Evolutionary conservation across 2,329 filamentous ascomycete genomes (phyloP).

Genomic region (Fusarium sp.): DNA sequence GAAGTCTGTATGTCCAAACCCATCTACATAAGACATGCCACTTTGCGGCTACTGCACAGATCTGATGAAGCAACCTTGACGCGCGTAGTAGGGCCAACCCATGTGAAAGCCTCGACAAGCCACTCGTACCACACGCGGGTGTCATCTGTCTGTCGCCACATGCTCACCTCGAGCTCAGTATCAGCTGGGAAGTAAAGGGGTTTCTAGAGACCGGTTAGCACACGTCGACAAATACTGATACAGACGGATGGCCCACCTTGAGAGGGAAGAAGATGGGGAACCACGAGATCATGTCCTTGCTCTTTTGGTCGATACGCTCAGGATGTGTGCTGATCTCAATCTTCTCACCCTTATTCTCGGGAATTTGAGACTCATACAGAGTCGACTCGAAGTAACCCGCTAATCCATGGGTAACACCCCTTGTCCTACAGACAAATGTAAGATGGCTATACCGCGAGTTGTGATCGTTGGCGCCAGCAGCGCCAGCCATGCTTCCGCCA

Average conservation of each 20-base stretch:
- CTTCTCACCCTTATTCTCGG: conserved; percentile 58
- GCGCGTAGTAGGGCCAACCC: conserved; percentile 69
- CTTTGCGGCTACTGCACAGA: conserved; percentile 76
- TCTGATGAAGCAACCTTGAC: conserved; percentile 76
- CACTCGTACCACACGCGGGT: conserved; percentile 99
- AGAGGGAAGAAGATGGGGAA: conserved; percentile 98
- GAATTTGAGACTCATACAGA: conserved; percentile 75
- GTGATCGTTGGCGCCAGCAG: conserved; percentile 89
- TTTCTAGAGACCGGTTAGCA: conserved; percentile 65
- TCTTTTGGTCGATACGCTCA: conserved; percentile 91
- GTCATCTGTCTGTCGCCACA: conserved; percentile 97
- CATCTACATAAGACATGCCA: conserved; percentile 77
- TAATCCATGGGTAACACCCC: conserved; percentile 89
- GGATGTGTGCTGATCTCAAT: conserved; percentile 94
- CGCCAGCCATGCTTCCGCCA: conserved; percentile 79
- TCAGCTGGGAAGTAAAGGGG: conserved; percentile 88
- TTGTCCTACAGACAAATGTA: conserved; percentile 81
- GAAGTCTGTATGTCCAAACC: neutral
- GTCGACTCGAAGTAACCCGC: conserved; percentile 97
- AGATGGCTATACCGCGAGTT: conserved; percentile 85
- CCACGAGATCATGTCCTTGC: conserved; percentile 98
- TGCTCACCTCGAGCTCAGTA: conserved; percentile 87
- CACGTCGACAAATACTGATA: neutral
- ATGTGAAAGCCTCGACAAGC: conserved; percentile 87
- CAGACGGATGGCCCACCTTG: conserved; percentile 71